A percentile compares a stretch with the other conserved stretches of the same genome.
These are phyloP conservation scores for Peterozyma toletana DNA, from an alignment of 805 yeast species.

Conservation along the genomic window DNA sequence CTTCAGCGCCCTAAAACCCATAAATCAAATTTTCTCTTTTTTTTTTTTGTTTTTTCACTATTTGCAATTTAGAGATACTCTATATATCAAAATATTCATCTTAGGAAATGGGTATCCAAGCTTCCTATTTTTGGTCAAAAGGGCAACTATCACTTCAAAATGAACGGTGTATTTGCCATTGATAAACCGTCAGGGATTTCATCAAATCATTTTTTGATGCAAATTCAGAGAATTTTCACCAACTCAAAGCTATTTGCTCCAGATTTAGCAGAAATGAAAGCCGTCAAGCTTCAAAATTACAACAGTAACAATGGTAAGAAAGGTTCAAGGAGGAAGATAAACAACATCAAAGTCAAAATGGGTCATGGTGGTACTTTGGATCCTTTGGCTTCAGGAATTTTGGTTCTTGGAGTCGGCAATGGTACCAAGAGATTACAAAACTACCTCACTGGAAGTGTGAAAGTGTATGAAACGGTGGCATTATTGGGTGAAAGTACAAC, in stretches of 20 bases:
- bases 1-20: too few relatives aligned
- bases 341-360: constrained; percentile 64
- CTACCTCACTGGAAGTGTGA: constrained; percentile 67
- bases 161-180: constrained; percentile 93
- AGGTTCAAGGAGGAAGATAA: constrained; percentile 43
- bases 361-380: constrained; percentile 99
- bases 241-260: constrained; percentile 48
- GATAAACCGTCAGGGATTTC: constrained; percentile 84
- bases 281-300: constrained; percentile 34
- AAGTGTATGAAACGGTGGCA: constrained; percentile 79
- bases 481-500: constrained; percentile 87
- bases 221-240: constrained; percentile 57
- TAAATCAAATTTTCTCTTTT: too few relatives aligned
- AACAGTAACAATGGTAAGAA: constrained; percentile 29
- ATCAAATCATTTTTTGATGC: constrained; percentile 66
- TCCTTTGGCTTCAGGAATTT: constrained; percentile 91
- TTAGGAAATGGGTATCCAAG: too few relatives aligned
- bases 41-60: too few relatives aligned
- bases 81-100: too few relatives aligned
- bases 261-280: constrained; percentile 43
- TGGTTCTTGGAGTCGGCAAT: constrained; percentile 83
- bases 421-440: constrained; percentile 81
- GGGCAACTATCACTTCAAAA: constrained; percentile 14
- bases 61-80: too few relatives aligned
- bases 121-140: too few relatives aligned